Evolutionary conservation across 176 grass and related monocot genomes (phyloP).

Genomic region (Aechmea fasciata): DNA sequence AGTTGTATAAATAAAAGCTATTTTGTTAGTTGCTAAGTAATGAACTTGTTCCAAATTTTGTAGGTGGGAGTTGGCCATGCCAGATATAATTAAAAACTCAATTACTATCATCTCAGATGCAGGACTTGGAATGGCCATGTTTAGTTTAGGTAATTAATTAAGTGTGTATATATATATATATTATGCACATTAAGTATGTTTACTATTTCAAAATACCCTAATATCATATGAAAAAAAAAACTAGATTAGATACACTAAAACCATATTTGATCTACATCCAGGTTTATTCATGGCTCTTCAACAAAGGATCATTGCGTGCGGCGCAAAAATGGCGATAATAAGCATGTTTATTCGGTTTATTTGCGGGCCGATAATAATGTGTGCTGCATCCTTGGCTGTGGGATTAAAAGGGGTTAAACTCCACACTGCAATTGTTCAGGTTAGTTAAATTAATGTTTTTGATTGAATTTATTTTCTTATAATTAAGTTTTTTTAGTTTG

Average conservation of each 20-base stretch:
- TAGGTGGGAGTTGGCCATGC: not conserved
- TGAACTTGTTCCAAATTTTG: not conserved
- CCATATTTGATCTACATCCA: not conserved
- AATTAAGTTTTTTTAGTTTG: no score
- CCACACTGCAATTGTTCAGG: conserved; percentile 13
- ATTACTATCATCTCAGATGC: conserved; percentile 2
- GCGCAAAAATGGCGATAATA: conserved; percentile 2
- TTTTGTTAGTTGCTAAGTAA: not conserved
- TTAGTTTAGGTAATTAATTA: conserved; percentile 2
- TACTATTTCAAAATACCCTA: no score
- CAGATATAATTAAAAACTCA: not conserved
- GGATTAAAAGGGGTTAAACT: conserved; percentile 1
- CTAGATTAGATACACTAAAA: not conserved
- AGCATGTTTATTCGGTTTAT: conserved; percentile 3
- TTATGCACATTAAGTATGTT: no score
- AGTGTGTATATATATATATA: no score
- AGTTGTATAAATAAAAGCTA: not conserved
- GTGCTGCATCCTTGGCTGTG: not conserved
- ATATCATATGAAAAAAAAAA: not conserved
- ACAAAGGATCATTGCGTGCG: conserved; percentile 5
- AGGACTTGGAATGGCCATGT: conserved; percentile 10
- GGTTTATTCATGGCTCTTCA: conserved; percentile 16
- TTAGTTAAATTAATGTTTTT: not conserved
- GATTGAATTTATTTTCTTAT: no score
- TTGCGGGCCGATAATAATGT: not conserved